Evolutionary conservation across 1,284 basidiomycete species (phyloP).

Genomic region (Malassezia globosa): DNA sequence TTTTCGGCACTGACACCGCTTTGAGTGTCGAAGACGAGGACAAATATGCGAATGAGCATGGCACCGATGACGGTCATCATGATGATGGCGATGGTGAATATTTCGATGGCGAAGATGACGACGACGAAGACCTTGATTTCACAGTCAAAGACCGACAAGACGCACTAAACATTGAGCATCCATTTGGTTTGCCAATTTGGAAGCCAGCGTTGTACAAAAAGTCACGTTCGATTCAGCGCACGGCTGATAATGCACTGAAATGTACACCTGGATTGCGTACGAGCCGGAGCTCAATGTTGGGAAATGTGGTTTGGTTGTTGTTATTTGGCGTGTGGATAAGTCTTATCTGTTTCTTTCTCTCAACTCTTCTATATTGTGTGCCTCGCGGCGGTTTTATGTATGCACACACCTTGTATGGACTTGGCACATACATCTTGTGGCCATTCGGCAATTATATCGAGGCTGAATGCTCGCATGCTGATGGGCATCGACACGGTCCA

Average conservation of each 20-base stretch:
- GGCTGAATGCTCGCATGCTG: constrained; percentile 52
- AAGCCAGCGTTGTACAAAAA: constrained; percentile 99
- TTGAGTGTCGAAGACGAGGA: background rate
- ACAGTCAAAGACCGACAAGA: constrained; percentile 94
- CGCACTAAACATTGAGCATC: constrained; percentile 92
- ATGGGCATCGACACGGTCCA: constrained; percentile 26
- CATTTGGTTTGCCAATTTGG: constrained; percentile 98
- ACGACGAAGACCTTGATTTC: constrained; percentile 60
- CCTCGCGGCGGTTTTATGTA: constrained; percentile 71
- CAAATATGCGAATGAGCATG: no score
- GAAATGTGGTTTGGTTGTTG: constrained; percentile 76
- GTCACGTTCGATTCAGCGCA: constrained; percentile 84
- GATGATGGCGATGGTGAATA: no score
- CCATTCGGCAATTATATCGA: constrained; percentile 99
- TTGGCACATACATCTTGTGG: constrained; percentile 94
- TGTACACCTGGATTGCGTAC: constrained; percentile 80
- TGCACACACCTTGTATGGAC: constrained; percentile 72
- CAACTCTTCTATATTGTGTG: constrained; percentile 61
- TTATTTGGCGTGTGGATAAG: constrained; percentile 78
- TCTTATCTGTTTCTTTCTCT: constrained; percentile 59
- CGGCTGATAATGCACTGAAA: constrained; percentile 88
- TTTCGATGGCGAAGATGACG: constrained; percentile 17
- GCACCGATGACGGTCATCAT: no score
- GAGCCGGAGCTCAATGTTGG: constrained; percentile 76
- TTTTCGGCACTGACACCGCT: background rate